Conservation (phyloP, 352 stramenopile species). For the Globisporangium splendens region DNA sequence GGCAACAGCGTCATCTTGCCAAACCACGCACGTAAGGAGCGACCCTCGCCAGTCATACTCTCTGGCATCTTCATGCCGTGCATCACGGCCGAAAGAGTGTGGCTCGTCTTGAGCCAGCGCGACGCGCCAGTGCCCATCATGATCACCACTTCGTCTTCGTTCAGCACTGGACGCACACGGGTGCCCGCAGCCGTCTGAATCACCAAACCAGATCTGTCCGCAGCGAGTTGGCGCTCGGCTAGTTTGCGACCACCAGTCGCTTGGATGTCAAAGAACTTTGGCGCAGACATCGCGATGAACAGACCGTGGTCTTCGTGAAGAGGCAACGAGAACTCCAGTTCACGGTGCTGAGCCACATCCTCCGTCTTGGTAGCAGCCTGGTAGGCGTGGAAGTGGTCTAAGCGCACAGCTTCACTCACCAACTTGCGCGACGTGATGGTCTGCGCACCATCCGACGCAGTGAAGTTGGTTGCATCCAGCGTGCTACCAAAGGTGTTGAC, state of each 20-base stretch:
- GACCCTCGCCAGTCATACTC: no score
- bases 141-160: no score
- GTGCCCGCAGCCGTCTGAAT: conserved; percentile 26
- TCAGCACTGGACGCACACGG: conserved; percentile 26
- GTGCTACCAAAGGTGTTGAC: conserved; percentile 33
- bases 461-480: conserved; percentile 39
- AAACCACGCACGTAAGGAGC: no score
- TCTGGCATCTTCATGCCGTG: no score
- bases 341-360: conserved; percentile 4
- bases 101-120: no score
- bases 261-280: conserved; percentile 39
- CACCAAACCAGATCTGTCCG: conserved; percentile 37
- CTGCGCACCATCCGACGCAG: conserved; percentile 21
- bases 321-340: conserved; percentile 33
- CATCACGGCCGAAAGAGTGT: no score
- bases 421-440: conserved; percentile 33
- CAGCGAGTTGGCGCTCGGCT: conserved; percentile 18
- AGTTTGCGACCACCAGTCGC: conserved; percentile 6
- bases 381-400: conserved; percentile 73
- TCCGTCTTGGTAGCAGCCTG: conserved; percentile 19
- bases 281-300: conserved; percentile 49
- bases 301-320: conserved; percentile 59
- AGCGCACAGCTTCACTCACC: conserved; percentile 34
- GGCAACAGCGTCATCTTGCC: no score
- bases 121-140: no score